A percentile compares a stretch with the other conserved stretches of the same genome.
Conservation (phyloP, 257 asterid genomes). For the Fraxinus cuspidata region DNA sequence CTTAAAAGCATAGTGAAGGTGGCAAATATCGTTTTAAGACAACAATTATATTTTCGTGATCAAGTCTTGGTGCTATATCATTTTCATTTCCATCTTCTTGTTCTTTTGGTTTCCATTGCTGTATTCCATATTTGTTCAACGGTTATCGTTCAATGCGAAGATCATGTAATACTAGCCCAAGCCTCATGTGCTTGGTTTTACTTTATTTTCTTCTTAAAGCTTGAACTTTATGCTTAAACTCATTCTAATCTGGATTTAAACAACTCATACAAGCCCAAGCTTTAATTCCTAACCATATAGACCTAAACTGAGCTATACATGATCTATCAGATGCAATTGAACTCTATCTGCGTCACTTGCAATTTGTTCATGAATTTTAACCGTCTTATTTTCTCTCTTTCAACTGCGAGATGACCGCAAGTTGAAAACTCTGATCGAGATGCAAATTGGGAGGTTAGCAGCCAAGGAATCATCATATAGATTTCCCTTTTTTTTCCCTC, state of each 20-base stretch:
- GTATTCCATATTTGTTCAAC: no score
- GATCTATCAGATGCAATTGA: not conserved
- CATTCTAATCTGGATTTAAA: no score
- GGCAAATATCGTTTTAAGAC: no score
- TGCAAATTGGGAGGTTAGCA: conserved; percentile 28
- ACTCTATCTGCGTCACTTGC: not conserved
- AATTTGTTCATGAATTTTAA: not conserved
- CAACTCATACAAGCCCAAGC: not conserved
- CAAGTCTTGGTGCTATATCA: no score
- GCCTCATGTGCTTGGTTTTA: not conserved
- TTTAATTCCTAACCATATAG: not conserved
- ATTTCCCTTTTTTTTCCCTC: no score
- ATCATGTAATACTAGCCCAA: not conserved
- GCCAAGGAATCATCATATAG: conserved; percentile 29
- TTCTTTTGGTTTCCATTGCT: no score
- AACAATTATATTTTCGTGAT: no score
- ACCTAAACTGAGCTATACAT: not conserved
- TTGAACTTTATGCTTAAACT: not conserved
- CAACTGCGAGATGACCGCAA: conserved; percentile 45
- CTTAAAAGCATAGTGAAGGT: no score
- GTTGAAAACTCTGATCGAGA: conserved; percentile 29
- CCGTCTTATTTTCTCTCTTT: not conserved
- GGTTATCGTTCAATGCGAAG: not conserved
- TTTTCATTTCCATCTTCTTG: no score
- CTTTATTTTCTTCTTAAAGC: not conserved